phyloP scores from a whole-genome alignment of 768 basidiomycete genomes.

The Lactarius sp. region DNA sequence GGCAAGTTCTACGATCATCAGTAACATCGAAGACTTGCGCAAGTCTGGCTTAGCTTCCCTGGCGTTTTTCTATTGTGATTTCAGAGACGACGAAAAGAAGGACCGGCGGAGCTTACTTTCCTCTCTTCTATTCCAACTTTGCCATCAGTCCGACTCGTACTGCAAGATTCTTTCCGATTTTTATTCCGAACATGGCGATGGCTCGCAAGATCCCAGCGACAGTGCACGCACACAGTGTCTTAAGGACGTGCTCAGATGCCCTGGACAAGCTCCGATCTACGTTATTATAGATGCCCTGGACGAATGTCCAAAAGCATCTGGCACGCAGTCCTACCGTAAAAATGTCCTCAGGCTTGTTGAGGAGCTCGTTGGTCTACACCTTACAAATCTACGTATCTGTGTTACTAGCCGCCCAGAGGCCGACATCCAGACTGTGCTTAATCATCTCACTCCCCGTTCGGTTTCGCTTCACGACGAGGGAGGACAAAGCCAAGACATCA shows the following conservation, averaged over 20 bases:
- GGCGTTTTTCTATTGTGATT: no score
- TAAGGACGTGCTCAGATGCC: background rate
- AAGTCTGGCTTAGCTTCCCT: no score
- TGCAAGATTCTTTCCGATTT: no score
- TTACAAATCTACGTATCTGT: background rate
- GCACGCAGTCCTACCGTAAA: background rate
- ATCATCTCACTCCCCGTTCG: background rate
- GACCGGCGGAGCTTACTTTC: no score
- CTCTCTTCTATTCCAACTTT: no score
- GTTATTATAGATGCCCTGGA: background rate
- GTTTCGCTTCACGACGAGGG: background rate
- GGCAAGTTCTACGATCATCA: no score
- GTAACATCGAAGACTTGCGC: no score
- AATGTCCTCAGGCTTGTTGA: background rate
- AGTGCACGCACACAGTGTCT: background rate
- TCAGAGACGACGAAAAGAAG: no score
- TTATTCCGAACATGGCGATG: no score
- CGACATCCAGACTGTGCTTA: background rate
- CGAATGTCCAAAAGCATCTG: background rate
- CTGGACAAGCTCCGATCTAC: no score
- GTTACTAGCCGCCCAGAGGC: background rate
- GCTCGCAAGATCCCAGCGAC: background rate
- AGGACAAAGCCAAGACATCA: background rate
- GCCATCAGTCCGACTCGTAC: no score
- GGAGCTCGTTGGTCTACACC: background rate